These are phyloP conservation scores for Alternaria solani DNA, from an alignment of 2,329 filamentous ascomycete genomes.

Conservation along the genomic window DNA sequence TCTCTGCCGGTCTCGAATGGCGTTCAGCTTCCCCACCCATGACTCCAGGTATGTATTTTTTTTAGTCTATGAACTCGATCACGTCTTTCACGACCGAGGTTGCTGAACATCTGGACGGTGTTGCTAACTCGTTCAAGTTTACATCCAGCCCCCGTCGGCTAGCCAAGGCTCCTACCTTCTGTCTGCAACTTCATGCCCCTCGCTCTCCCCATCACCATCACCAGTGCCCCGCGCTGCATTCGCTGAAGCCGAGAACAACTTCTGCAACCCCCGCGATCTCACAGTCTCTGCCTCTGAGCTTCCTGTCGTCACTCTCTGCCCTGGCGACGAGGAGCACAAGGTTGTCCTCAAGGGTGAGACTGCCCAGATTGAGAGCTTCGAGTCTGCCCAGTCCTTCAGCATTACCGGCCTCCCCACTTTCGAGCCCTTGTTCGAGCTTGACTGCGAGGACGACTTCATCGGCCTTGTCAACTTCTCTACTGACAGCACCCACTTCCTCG, in stretches of 20 bases:
- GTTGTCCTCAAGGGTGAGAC: conserved; percentile 59
- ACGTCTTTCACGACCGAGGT: not conserved
- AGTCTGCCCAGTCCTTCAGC: conserved; percentile 47
- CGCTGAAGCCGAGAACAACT: conserved; percentile 78
- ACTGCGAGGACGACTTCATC: conserved; percentile 89
- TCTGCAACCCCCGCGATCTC: conserved; percentile 90
- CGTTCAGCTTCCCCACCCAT: conserved; percentile 82
- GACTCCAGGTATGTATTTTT: conserved; percentile 77
- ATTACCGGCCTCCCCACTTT: conserved; percentile 73
- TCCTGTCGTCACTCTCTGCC: conserved; percentile 67
- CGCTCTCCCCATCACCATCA: conserved; percentile 85
- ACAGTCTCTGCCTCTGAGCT: conserved; percentile 75
- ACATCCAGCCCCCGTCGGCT: conserved; percentile 72
- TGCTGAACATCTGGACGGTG: not conserved
- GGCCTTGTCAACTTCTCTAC: conserved; percentile 74
- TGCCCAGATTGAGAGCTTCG: conserved; percentile 49
- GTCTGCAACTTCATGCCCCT: conserved; percentile 78
- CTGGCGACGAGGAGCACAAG: conserved; percentile 69
- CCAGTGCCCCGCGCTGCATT: conserved; percentile 75
- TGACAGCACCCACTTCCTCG: conserved; percentile 66
- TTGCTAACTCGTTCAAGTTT: conserved; percentile 60
- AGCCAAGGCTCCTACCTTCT: conserved; percentile 73
- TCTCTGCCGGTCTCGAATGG: conserved; percentile 78
- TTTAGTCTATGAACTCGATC: not conserved
- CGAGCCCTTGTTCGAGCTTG: conserved; percentile 87